Evolutionary conservation across 768 basidiomycete genomes (phyloP).

Genomic region (Asterophora parasitica): DNA sequence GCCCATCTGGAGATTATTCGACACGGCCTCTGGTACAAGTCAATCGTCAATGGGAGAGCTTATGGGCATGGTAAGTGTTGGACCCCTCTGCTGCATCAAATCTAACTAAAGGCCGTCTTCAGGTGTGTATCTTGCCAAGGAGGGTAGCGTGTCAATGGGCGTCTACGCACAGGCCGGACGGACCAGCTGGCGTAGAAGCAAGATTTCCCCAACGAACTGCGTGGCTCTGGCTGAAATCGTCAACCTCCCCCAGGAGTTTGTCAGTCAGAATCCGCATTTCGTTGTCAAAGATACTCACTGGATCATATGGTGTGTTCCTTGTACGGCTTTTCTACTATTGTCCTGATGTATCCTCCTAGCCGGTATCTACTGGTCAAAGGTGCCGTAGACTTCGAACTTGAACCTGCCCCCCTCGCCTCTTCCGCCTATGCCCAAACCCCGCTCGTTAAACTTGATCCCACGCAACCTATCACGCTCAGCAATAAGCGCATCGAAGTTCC

Average conservation of each 20-base stretch:
- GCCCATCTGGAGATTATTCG: slow-evolving; percentile 52
- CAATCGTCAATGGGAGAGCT: slow-evolving; percentile 51
- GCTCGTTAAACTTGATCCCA: slow-evolving; percentile 46
- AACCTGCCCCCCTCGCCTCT: slow-evolving; percentile 7
- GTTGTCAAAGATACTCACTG: slow-evolving; percentile 63
- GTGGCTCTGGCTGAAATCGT: slow-evolving; percentile 63
- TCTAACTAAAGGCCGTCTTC: slow-evolving; percentile 1
- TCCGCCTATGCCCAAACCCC: slow-evolving; percentile 23
- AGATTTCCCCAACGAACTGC: slow-evolving; percentile 40
- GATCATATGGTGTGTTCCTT: slow-evolving; percentile 59
- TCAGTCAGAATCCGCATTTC: slow-evolving; percentile 46
- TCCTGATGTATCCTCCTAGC: slow-evolving; percentile 24
- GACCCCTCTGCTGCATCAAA: neutral
- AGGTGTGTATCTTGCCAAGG: slow-evolving; percentile 70
- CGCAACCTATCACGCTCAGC: slow-evolving; percentile 37
- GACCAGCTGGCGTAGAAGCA: slow-evolving; percentile 50
- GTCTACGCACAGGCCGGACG: slow-evolving; percentile 32
- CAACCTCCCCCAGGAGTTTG: slow-evolving; percentile 53
- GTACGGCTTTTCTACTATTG: neutral
- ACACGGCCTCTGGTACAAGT: slow-evolving; percentile 64
- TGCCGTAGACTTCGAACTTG: slow-evolving; percentile 2
- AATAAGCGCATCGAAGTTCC: slow-evolving; percentile 46
- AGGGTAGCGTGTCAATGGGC: slow-evolving; percentile 44
- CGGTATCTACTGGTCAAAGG: slow-evolving; percentile 60
- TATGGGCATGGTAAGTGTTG: slow-evolving; percentile 51